These are phyloP conservation scores for Solanum etuberosum DNA, from an alignment of 257 asterid species.

Conservation along the genomic window DNA sequence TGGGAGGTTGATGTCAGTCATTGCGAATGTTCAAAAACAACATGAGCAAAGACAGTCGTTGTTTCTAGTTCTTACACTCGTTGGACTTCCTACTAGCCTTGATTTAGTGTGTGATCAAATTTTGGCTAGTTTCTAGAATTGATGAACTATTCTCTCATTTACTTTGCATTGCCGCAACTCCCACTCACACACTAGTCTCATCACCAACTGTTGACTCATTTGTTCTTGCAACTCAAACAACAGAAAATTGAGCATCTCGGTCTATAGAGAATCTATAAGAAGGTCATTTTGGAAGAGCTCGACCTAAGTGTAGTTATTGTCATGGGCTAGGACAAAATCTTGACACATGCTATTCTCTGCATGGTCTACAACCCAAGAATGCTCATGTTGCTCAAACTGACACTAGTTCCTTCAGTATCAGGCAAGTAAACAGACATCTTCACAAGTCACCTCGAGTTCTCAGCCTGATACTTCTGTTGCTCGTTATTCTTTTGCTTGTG, in stretches of 20 bases:
- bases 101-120: not conserved
- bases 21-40: not conserved
- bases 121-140: not conserved
- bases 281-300: no score
- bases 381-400: not conserved
- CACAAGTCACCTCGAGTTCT: not conserved
- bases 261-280: not conserved
- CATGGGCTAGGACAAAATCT: not conserved
- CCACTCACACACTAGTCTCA: not conserved
- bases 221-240: not conserved
- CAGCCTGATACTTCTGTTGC: not conserved
- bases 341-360: not conserved
- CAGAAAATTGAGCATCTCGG: not conserved
- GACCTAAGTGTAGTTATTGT: no score
- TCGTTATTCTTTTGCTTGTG: not conserved
- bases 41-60: not conserved
- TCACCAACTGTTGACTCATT: not conserved
- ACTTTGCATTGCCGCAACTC: not conserved
- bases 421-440: not conserved
- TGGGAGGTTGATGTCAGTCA: not conserved
- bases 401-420: no score
- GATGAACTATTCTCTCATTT: not conserved
- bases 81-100: not conserved
- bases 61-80: not conserved
- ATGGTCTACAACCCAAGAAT: not conserved